Evolutionary conservation across 345 rosid species (phyloP), one percentile per base, ranked within the genome.

Genomic region (Citrus inodora): DNA sequence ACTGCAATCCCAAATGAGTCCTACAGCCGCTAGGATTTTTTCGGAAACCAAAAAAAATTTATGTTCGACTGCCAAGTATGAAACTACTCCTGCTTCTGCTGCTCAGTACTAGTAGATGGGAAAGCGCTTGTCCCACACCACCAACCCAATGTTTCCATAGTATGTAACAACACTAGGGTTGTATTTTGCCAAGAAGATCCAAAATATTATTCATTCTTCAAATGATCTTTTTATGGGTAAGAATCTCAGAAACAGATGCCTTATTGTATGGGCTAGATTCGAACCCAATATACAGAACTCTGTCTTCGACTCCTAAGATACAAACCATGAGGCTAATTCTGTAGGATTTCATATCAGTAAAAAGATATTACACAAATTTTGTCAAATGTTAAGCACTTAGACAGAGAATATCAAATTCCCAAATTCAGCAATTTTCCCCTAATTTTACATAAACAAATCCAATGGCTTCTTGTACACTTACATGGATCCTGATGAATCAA

Each of bases 381-480:
- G 25, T 1, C 2, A 33, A 66, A 37, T 3, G 28, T 66, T 35
- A 2, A 19, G 27, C 28, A 66, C 21, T n/a, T 9, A 60, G 3
- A 17, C 46, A 9, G 37, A 22, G 32, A 65, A 64, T 32, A 75
- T 64, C 9, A 22, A 30, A 11, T 21, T 4, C 28, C 6, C 30
- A 30, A 75, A 46, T 21, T 48, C 78, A 22, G 6, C 42, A 55
- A 21, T 30, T 32, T 51, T 8, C 5, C 1, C 22, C 21, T 56
- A 46, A 46, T 11, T 42, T 75, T 65, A 65, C 78, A 75, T 32
- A 21, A 75, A 21, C 70, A 75, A 22, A 65, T 65, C 71, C 40
- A 7, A 48, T 3, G 10, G n/a, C 21, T 40, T 38, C 9, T 74
- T 25, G 9, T 33, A 25, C 70, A 46, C 46, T 73, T 56, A 58